Conservation (phyloP, 2,329 filamentous ascomycete genomes). For the Herpotrichia juniperi region DNA sequence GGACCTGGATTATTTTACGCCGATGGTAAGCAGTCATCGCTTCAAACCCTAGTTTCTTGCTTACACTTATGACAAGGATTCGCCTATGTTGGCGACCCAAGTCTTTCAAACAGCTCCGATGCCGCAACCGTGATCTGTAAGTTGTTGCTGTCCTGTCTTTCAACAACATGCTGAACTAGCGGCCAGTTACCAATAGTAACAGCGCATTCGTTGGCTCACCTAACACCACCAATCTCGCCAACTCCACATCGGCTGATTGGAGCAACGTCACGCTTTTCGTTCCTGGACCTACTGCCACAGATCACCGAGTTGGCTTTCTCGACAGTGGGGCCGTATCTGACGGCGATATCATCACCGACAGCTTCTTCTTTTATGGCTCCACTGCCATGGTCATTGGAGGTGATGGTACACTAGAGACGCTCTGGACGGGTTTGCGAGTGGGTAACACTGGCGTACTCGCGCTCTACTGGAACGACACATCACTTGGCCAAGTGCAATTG, state of each 20-base stretch:
- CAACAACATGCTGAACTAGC: neutral
- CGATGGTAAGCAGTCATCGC: constrained; percentile 15
- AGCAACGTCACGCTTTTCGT: constrained; percentile 23
- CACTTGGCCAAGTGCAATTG: constrained; percentile 22
- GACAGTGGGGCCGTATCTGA: constrained; percentile 3
- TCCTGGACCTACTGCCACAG: constrained; percentile 9
- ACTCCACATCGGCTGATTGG: constrained; percentile 15
- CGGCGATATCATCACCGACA: constrained; percentile 11
- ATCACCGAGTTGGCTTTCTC: constrained; percentile 24
- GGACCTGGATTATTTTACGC: constrained; percentile 25
- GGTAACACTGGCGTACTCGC: constrained; percentile 12
- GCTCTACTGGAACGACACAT: constrained; percentile 32
- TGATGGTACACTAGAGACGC: constrained; percentile 18
- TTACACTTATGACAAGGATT: constrained; percentile 17
- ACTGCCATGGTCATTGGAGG: constrained; percentile 18
- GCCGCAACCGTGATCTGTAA: constrained; percentile 24
- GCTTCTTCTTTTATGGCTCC: constrained; percentile 26
- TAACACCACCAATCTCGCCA: constrained; percentile 16
- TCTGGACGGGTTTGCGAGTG: constrained; percentile 18
- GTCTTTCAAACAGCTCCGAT: constrained; percentile 20
- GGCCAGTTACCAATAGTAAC: constrained; percentile 15
- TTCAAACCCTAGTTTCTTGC: neutral
- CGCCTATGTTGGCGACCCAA: constrained; percentile 24
- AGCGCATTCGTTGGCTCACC: constrained; percentile 19
- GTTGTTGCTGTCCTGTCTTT: neutral